These are phyloP conservation scores for Spinacia oleracea DNA, from an alignment of 179 eudicot species.

Conservation along the genomic window DNA sequence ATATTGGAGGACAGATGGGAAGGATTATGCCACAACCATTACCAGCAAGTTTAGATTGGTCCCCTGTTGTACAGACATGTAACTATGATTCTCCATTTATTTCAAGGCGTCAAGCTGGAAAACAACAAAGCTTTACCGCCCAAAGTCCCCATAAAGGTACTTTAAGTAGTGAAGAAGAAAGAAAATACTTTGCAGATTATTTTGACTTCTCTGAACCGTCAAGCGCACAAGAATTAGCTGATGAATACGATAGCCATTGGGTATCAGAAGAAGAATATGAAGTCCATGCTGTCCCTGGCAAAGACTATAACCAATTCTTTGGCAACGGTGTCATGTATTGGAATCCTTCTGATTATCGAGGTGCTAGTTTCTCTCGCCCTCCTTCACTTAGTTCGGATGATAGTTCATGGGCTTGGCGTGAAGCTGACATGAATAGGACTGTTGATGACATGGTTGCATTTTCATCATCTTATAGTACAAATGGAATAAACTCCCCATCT, in stretches of 20 bases:
- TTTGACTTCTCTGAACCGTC: constrained; percentile 57
- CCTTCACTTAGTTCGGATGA: constrained; percentile 99
- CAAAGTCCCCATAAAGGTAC: constrained; percentile 47
- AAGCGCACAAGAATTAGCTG: constrained; percentile 58
- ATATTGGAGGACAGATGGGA: constrained; percentile 51
- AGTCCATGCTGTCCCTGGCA: constrained; percentile 67
- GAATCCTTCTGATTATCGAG: constrained; percentile 88
- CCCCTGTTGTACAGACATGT: constrained; percentile 66
- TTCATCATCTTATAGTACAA: constrained; percentile 85
- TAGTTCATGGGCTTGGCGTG: constrained; percentile 97
- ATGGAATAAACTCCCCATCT: constrained; percentile 89
- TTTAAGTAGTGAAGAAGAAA: constrained; percentile 59
- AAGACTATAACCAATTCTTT: constrained; percentile 87
- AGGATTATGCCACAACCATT: constrained; percentile 63
- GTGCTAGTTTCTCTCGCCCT: constrained; percentile 80
- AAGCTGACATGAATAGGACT: constrained; percentile 87
- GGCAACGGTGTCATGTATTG: constrained; percentile 98
- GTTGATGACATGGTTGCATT: constrained; percentile 99
- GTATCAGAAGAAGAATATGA: constrained; percentile 93
- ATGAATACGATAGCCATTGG: constrained; percentile 84
- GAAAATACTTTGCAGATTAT: constrained; percentile 58
- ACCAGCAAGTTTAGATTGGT: constrained; percentile 82
- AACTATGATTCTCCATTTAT: constrained; percentile 69
- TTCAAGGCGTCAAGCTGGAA: constrained; percentile 60
- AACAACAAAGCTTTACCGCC: constrained; percentile 52